These are phyloP conservation scores for Ceratocystis eucalypticola DNA, from an alignment of 2,329 filamentous ascomycete species.

Conservation along the genomic window DNA sequence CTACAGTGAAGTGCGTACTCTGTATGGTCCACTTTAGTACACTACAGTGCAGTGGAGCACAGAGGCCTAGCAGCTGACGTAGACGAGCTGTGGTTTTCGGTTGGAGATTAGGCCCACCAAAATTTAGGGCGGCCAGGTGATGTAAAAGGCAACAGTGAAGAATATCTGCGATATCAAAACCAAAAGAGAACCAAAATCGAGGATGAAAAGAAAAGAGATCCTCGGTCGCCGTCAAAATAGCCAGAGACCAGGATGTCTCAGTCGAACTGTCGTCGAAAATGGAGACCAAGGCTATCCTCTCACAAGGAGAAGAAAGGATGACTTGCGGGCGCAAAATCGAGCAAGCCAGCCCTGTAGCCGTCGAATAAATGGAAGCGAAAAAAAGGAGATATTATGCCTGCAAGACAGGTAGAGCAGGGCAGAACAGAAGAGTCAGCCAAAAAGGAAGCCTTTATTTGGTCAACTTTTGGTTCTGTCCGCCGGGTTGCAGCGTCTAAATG, in stretches of 20 bases:
- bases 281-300: slow-evolving; percentile 5
- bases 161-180: not conserved
- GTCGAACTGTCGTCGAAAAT: slow-evolving; percentile 1
- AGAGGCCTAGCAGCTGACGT: too few relatives aligned
- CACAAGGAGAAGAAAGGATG: slow-evolving; percentile 6
- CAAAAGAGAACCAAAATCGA: not conserved
- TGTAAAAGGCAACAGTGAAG: too few relatives aligned
- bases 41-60: too few relatives aligned
- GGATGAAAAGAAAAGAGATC: not conserved
- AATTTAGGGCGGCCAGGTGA: too few relatives aligned
- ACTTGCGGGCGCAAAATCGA: slow-evolving; percentile 6
- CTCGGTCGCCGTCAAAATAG: not conserved
- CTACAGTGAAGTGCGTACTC: too few relatives aligned
- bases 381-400: not conserved
- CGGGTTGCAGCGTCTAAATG: too few relatives aligned
- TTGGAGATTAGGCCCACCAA: too few relatives aligned
- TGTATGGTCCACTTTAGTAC: too few relatives aligned
- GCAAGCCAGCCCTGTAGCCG: not conserved
- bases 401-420: too few relatives aligned
- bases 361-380: not conserved
- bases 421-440: not conserved
- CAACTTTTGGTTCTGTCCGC: too few relatives aligned
- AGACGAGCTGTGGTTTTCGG: too few relatives aligned
- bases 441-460: too few relatives aligned
- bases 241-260: not conserved